Evolutionary conservation across 805 yeast species (phyloP).

Genomic region (Blastobotrys peoriensis): DNA sequence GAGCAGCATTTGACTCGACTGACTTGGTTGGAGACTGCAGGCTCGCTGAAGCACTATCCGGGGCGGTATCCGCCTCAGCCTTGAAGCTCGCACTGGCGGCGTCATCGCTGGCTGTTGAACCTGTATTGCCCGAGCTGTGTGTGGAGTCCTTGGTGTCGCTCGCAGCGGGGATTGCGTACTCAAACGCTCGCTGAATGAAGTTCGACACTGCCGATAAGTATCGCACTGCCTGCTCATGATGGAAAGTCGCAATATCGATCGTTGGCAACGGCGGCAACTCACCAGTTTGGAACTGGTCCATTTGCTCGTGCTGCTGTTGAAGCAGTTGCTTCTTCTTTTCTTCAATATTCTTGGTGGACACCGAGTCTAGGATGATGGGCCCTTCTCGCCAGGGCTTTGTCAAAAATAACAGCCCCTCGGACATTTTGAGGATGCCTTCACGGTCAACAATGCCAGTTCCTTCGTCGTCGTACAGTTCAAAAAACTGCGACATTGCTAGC

Average conservation of each 20-base stretch:
- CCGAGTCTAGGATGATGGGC: conserved; percentile 48
- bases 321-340: conserved; percentile 22
- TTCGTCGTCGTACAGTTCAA: conserved; percentile 62
- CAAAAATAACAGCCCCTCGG: conserved; percentile 78
- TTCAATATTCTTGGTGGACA: conserved; percentile 60
- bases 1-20: conserved; percentile 55
- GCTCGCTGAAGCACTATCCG: conserved; percentile 10
- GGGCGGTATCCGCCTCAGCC: neutral
- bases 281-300: conserved; percentile 27
- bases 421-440: conserved; percentile 73
- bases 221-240: conserved; percentile 37
- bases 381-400: conserved; percentile 84
- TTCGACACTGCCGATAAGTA: conserved; percentile 82
- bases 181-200: conserved; percentile 82
- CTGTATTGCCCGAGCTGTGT: too few species aligned
- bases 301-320: conserved; percentile 42
- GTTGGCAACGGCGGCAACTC: conserved; percentile 25
- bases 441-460: conserved; percentile 58
- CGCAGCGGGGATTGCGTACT: conserved; percentile 73
- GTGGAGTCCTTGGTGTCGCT: conserved; percentile 4
- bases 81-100: too few species aligned
- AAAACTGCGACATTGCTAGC: conserved; percentile 72
- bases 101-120: too few species aligned
- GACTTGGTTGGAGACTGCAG: conserved; percentile 30
- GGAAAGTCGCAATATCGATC: conserved; percentile 10